Percentiles rank a stretch among this genome's conserved stretches.
These are phyloP conservation scores for Didymella pinodella DNA, from an alignment of 2,329 filamentous ascomycete species.

Conservation along the genomic window DNA sequence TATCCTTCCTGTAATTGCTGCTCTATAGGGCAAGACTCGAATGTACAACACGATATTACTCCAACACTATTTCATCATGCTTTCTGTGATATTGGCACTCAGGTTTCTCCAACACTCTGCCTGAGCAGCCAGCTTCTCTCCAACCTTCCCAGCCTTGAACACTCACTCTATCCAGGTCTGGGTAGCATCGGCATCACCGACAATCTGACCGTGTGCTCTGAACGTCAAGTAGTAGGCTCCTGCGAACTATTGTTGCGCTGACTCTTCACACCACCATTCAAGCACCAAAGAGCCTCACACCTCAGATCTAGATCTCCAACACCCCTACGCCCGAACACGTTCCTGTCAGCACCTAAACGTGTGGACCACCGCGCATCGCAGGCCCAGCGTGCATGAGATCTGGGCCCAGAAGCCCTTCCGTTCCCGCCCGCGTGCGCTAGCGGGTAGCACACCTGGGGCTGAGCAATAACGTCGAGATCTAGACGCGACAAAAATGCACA, in stretches of 20 bases:
- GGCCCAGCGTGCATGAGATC: constrained; percentile 16
- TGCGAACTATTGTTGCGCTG: not conserved
- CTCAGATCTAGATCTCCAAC: constrained; percentile 8
- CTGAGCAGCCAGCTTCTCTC: not conserved
- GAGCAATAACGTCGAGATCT: constrained; percentile 10
- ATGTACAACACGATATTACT: constrained; percentile 8
- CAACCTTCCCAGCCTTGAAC: not conserved
- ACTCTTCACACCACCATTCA: not conserved
- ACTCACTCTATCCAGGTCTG: not conserved
- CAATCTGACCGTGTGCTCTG: not conserved
- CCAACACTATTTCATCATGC: not conserved
- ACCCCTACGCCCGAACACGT: constrained; percentile 10
- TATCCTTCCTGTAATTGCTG: constrained; percentile 11
- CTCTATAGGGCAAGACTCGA: not conserved
- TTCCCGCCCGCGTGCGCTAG: constrained; percentile 23
- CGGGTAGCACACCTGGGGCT: constrained; percentile 15
- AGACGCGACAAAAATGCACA: constrained; percentile 5
- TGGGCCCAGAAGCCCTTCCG: constrained; percentile 19
- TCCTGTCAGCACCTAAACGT: constrained; percentile 21
- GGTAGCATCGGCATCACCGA: not conserved
- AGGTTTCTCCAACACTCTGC: not conserved
- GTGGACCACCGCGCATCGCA: constrained; percentile 13
- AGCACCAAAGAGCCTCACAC: constrained; percentile 1
- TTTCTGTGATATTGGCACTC: not conserved
- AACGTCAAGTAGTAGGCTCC: not conserved